Base-by-base conservation (phyloP, 805 yeast species). In the Kluyveromyces siamensis region DNA sequence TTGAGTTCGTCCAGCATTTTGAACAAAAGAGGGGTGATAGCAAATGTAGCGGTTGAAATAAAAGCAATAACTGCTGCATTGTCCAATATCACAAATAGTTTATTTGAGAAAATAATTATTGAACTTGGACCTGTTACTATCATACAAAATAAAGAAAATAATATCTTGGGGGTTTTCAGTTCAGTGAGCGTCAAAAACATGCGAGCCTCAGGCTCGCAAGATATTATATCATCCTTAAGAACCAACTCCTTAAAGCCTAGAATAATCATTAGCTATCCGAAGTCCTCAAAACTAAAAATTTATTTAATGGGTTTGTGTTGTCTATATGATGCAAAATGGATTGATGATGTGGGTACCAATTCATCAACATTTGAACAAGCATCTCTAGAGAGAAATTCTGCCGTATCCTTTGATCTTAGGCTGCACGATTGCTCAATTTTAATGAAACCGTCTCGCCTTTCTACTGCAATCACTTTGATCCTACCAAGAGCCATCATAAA, bases 241-340 rank as follows among this genome's bases (percentile, higher is more conserved):
- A 37, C 16, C 17, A 38, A 33, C 14, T 16, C 21, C 7, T 4
- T n/a, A 10, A 55, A 62, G 8, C 80, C 80, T 1, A 60, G 72
- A 48, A 51, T 77, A 1, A 71, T 72, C 2, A 48, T 74, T 14
- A 72, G 71, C 44, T 52, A 68, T 5, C 65, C 63, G 27, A 56
- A 65, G 9, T 66, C 66, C 6, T 66, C 68, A 10, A 61, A 60
- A 2, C 46, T 73, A 6, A 76, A 73, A 27, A 54, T 80, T 1
- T 68, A 71, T 41, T 52, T 83, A 19, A 68, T 76, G 36, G 78
- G 81, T 50, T 47, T 77, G 11, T 54, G 67, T 6, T 8, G 83
- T 2, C 79, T 81, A 39, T 85, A 84, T 55, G 75, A 80, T 55
- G 79, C 89, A 0, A 63, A 68, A 21, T 79, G 90, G 84, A 49